Conservation (phyloP, 257 asterid genomes). For the Solanum paucissectum region DNA sequence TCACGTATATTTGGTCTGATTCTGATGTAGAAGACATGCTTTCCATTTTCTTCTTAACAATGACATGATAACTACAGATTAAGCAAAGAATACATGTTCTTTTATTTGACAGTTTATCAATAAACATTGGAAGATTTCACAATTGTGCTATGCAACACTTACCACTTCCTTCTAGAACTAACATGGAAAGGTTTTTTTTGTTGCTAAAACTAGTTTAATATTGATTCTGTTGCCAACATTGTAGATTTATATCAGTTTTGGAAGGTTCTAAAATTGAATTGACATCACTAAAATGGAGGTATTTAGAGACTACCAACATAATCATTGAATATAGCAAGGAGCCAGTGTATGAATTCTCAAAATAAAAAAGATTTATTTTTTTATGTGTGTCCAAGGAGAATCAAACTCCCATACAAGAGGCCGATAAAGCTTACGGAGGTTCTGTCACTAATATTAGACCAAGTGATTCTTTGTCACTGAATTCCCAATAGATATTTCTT, state of each 20-base stretch:
- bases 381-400: too few relatives aligned
- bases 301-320: neutral
- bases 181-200: neutral
- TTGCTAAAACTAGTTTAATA: neutral
- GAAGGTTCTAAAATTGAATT: neutral
- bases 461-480: neutral
- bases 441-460: neutral
- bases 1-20: neutral
- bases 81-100: neutral
- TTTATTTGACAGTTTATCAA: neutral
- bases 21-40: neutral
- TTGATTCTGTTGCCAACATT: neutral
- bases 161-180: neutral
- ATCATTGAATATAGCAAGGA: neutral
- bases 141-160: neutral
- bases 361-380: too few relatives aligned
- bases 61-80: neutral
- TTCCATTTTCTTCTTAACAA: neutral
- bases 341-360: neutral
- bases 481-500: neutral
- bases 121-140: neutral
- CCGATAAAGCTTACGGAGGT: neutral
- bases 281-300: neutral
- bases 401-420: too few relatives aligned
- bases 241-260: neutral